These are phyloP conservation scores for Ormosia semicastrata DNA, from an alignment of 306 rosid genomes.

Conservation along the genomic window DNA sequence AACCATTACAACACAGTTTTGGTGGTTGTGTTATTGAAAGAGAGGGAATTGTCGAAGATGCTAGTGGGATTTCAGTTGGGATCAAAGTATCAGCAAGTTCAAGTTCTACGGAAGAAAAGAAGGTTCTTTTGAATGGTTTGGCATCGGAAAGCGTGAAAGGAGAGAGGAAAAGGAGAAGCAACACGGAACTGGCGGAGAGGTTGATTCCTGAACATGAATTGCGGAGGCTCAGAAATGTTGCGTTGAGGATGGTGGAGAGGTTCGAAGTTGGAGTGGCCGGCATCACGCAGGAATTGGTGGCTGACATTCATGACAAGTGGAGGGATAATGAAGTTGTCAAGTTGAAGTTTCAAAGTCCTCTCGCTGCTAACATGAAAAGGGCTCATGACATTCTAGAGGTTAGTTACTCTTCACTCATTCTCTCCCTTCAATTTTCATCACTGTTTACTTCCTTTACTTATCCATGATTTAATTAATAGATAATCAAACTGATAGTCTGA, in stretches of 20 bases:
- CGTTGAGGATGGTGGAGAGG: slow-evolving; percentile 79
- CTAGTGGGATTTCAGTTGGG: slow-evolving; percentile 13
- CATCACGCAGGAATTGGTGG: slow-evolving; percentile 71
- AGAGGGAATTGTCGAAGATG: background rate
- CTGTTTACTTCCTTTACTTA: background rate
- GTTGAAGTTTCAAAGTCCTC: slow-evolving; percentile 77
- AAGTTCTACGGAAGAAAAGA: slow-evolving; percentile 1
- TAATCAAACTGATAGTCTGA: background rate
- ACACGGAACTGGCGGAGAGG: slow-evolving; percentile 56
- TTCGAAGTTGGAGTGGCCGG: slow-evolving; percentile 75
- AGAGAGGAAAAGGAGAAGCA: slow-evolving; percentile 50
- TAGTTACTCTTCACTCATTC: background rate
- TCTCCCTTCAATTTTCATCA: background rate
- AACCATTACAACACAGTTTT: background rate
- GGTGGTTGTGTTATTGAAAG: slow-evolving; percentile 13
- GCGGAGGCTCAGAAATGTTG: slow-evolving; percentile 76
- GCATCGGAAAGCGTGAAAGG: slow-evolving; percentile 33
- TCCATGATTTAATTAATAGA: background rate
- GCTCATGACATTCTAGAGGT: slow-evolving; percentile 79
- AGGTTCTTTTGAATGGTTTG: background rate
- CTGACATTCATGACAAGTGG: slow-evolving; percentile 69
- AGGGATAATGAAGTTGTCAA: slow-evolving; percentile 74
- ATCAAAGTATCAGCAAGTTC: slow-evolving; percentile 9
- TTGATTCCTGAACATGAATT: slow-evolving; percentile 74
- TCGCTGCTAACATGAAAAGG: slow-evolving; percentile 71